Conservation (phyloP, 176 grass and related monocot genomes). For the Cenchrus fungigraminus region DNA sequence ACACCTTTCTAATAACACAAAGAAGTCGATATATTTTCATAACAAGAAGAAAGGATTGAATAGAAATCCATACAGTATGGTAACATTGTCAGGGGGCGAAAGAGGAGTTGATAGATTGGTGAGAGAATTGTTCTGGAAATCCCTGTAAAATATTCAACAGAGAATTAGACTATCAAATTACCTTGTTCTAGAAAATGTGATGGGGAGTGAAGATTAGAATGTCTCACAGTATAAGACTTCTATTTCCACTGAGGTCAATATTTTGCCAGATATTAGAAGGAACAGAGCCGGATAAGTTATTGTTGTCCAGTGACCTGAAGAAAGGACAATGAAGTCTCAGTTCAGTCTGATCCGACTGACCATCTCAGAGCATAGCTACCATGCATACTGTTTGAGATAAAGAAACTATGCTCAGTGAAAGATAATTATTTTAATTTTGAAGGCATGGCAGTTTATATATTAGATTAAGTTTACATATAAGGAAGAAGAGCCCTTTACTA, state of each 20-base stretch:
- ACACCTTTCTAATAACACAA: neutral
- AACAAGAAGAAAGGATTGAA: neutral
- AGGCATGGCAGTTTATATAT: neutral
- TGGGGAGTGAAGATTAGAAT: neutral
- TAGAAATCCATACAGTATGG: slow-evolving; percentile 64
- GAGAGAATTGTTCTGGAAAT: slow-evolving; percentile 76
- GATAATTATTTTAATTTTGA: slow-evolving; percentile 10
- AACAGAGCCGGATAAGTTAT: slow-evolving; percentile 58
- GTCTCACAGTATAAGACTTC: slow-evolving; percentile 64
- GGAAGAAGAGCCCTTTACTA: neutral
- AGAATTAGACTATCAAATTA: slow-evolving; percentile 31
- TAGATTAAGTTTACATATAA: neutral
- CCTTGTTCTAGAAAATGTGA: neutral
- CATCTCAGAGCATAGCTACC: slow-evolving; percentile 15
- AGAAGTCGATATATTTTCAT: neutral
- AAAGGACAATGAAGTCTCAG: slow-evolving; percentile 11
- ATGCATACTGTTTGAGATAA: slow-evolving; percentile 20
- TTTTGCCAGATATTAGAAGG: slow-evolving; percentile 72
- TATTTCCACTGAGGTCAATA: slow-evolving; percentile 60
- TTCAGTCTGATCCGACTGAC: slow-evolving; percentile 9
- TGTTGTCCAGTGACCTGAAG: slow-evolving; percentile 71
- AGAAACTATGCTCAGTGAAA: slow-evolving; percentile 23
- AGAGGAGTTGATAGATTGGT: slow-evolving; percentile 59
- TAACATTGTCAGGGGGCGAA: slow-evolving; percentile 68
- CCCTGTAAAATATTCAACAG: slow-evolving; percentile 53